Percentiles rank a stretch among this genome's conserved stretches.
These are phyloP conservation scores for Sarocladium kiliense DNA, from an alignment of 2,329 filamentous ascomycete genomes.

Conservation along the genomic window DNA sequence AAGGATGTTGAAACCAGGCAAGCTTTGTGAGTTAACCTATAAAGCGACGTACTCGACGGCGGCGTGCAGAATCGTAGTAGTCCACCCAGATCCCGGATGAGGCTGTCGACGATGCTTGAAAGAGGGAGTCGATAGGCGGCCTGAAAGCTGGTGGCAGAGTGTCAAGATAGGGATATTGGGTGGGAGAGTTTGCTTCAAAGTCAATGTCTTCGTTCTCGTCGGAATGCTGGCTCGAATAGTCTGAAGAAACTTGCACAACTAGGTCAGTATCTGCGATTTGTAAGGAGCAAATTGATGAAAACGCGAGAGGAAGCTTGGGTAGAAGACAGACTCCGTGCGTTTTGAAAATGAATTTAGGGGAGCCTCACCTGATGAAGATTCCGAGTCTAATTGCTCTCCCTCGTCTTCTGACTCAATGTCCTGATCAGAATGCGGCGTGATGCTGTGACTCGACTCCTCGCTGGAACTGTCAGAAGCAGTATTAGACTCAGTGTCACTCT, in stretches of 20 bases:
- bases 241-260: background rate
- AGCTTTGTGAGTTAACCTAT: background rate
- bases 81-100: background rate
- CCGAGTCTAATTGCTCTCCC: background rate
- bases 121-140: background rate
- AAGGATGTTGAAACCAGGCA: background rate
- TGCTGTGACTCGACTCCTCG: background rate
- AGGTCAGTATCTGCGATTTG: background rate
- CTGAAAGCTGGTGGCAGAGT: background rate
- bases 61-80: background rate
- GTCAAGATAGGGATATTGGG: background rate
- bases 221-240: background rate
- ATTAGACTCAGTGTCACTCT: constrained; percentile 1
- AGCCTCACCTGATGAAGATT: background rate
- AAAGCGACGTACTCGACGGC: background rate
- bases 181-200: background rate
- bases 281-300: background rate
- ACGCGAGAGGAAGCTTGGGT: no score
- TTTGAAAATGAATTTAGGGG: no score
- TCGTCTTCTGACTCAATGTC: constrained; percentile 1
- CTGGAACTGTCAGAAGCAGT: background rate
- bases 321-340: no score
- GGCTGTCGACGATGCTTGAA: background rate
- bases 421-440: background rate
- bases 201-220: background rate